A percentile compares a stretch with the other conserved stretches of the same genome.
Conservation (phyloP, 2,329 filamentous ascomycete genomes). For the Ascochyta lentis region DNA sequence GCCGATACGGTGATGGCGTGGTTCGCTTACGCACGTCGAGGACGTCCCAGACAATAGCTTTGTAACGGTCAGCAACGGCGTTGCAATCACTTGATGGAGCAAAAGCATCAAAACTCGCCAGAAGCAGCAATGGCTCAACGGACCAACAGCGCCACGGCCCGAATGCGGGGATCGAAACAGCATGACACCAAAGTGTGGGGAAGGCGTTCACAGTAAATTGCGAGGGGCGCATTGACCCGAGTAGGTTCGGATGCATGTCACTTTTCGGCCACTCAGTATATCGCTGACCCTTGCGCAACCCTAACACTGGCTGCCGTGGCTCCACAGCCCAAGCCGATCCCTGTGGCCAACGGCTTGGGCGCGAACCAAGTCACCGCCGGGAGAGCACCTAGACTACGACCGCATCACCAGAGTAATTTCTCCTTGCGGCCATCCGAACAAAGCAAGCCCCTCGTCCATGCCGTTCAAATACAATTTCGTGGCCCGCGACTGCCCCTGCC, state of each 20-base stretch:
- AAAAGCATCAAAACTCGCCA: background rate
- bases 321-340: slow-evolving; percentile 43
- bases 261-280: slow-evolving; percentile 2
- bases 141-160: slow-evolving; percentile 5
- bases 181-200: slow-evolving; percentile 15
- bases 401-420: slow-evolving; percentile 37
- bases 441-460: slow-evolving; percentile 28
- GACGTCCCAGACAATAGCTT: background rate
- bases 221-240: slow-evolving; percentile 19
- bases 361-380: slow-evolving; percentile 28
- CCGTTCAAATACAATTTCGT: slow-evolving; percentile 45
- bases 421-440: slow-evolving; percentile 45
- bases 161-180: slow-evolving; percentile 16
- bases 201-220: slow-evolving; percentile 20
- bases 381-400: slow-evolving; percentile 7
- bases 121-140: background rate
- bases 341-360: slow-evolving; percentile 38
- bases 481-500: slow-evolving; percentile 37
- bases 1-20: background rate
- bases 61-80: background rate
- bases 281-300: background rate
- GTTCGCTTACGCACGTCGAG: slow-evolving; percentile 1
- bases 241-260: slow-evolving; percentile 6
- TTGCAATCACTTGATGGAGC: background rate
- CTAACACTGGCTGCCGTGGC: slow-evolving; percentile 29